Evolutionary conservation across 352 stramenopile species (phyloP).

Genomic region (Phytophthora citricola): DNA sequence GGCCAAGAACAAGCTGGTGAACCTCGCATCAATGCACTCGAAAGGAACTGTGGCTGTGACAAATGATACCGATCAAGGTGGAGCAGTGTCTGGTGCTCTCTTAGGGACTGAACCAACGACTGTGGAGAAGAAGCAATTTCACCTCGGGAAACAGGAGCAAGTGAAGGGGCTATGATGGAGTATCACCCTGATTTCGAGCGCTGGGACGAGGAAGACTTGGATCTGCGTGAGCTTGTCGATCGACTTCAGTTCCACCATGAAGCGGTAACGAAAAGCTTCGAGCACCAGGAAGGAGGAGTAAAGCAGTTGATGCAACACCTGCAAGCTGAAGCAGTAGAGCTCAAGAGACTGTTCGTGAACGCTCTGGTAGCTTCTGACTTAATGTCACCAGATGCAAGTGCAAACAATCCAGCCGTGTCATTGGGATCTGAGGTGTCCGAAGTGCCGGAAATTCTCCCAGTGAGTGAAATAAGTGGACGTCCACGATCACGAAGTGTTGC

Average conservation of each 20-base stretch:
- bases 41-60: conserved; percentile 70
- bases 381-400: conserved; percentile 1
- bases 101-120: conserved; percentile 20
- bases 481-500: conserved; percentile 32
- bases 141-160: conserved; percentile 21
- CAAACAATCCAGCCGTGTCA: neutral
- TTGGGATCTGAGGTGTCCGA: neutral
- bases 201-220: conserved; percentile 82
- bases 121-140: conserved; percentile 21
- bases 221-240: conserved; percentile 77
- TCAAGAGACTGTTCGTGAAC: conserved; percentile 74
- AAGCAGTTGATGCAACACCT: conserved; percentile 68
- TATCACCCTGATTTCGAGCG: conserved; percentile 66
- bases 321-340: conserved; percentile 67
- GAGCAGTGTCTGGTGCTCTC: conserved; percentile 4
- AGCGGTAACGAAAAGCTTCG: conserved; percentile 72
- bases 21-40: conserved; percentile 69
- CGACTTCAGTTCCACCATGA: conserved; percentile 84
- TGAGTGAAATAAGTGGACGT: conserved; percentile 33
- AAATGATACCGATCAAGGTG: conserved; percentile 15
- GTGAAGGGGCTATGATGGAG: conserved; percentile 23
- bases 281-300: conserved; percentile 74
- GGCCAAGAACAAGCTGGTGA: conserved; percentile 57
- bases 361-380: conserved; percentile 49
- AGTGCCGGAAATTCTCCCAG: conserved; percentile 8